Evolutionary conservation across 2,329 filamentous ascomycete genomes (phyloP).

Genomic region (Chalara sp.): DNA sequence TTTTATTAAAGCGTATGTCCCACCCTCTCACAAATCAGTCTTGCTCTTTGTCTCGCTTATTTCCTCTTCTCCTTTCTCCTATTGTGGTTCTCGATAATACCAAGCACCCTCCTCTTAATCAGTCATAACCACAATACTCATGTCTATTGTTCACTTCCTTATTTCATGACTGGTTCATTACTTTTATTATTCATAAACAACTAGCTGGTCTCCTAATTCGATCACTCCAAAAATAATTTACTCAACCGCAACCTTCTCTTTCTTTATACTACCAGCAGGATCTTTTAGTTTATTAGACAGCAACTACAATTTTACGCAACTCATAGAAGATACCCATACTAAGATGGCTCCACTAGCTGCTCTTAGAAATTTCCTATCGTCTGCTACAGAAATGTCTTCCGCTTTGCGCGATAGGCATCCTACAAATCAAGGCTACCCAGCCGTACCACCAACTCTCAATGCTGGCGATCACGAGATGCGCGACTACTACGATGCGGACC

Average conservation of each 20-base stretch:
- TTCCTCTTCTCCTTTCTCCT: conserved; percentile 9
- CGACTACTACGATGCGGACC: conserved; percentile 14
- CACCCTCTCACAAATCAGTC: too few species aligned
- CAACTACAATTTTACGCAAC: conserved; percentile 1
- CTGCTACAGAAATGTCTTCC: conserved; percentile 28
- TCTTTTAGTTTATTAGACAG: not conserved
- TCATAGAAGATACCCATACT: conserved; percentile 14
- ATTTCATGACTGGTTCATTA: conserved; percentile 6
- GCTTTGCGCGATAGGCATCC: conserved; percentile 17
- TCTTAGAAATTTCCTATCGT: conserved; percentile 22
- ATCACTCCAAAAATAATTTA: conserved; percentile 4
- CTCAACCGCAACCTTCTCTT: not conserved
- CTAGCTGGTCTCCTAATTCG: conserved; percentile 4
- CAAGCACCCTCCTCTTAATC: conserved; percentile 1
- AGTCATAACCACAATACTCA: conserved; percentile 11
- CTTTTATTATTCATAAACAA: conserved; percentile 3
- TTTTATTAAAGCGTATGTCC: too few species aligned
- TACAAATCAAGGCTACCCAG: conserved; percentile 21
- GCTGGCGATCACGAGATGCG: conserved; percentile 24
- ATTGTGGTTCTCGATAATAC: conserved; percentile 19
- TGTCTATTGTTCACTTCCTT: conserved; percentile 13
- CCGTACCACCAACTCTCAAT: conserved; percentile 29
- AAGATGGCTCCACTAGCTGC: conserved; percentile 27
- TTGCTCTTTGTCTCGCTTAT: conserved; percentile 18
- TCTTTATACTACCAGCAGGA: not conserved